Percentiles rank a stretch among this genome's conserved stretches.
phyloP scores from a whole-genome alignment of 768 basidiomycete genomes.

The Trametes meyenii region DNA sequence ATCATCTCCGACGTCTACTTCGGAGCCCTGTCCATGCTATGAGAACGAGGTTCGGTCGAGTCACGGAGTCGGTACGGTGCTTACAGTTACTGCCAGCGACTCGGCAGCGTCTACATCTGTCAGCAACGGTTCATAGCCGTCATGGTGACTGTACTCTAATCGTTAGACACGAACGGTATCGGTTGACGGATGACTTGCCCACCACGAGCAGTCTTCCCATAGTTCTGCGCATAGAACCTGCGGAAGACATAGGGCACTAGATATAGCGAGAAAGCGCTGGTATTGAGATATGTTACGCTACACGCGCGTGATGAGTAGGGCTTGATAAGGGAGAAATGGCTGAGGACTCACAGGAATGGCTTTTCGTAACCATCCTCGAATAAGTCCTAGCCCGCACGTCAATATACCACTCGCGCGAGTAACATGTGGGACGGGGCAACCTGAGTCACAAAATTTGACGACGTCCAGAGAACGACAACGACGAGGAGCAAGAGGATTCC shows the following conservation, averaged over 20 bases:
- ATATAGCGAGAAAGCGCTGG: conserved; percentile 85
- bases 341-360: conserved; percentile 75
- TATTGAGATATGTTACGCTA: conserved; percentile 90
- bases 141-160: conserved; percentile 18
- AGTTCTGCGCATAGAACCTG: conserved; percentile 28
- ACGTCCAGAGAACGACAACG: conserved; percentile 88
- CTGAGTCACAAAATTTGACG: conserved; percentile 86
- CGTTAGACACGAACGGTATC: neutral
- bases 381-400: conserved; percentile 36
- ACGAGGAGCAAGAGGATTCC: conserved; percentile 72
- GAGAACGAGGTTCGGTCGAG: neutral
- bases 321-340: conserved; percentile 2
- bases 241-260: conserved; percentile 63
- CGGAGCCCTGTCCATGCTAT: conserved; percentile 12
- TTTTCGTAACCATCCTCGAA: conserved; percentile 80
- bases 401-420: neutral
- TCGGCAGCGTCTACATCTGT: conserved; percentile 28
- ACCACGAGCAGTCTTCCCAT: conserved; percentile 9
- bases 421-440: conserved; percentile 36
- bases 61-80: neutral
- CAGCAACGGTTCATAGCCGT: conserved; percentile 34
- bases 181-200: conserved; percentile 19
- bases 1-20: conserved; percentile 16
- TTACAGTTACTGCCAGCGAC: conserved; percentile 20
- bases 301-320: conserved; percentile 8